Evolutionary conservation across 148 eudicot species (phyloP).

Genomic region (Rhododendron mucronatum): DNA sequence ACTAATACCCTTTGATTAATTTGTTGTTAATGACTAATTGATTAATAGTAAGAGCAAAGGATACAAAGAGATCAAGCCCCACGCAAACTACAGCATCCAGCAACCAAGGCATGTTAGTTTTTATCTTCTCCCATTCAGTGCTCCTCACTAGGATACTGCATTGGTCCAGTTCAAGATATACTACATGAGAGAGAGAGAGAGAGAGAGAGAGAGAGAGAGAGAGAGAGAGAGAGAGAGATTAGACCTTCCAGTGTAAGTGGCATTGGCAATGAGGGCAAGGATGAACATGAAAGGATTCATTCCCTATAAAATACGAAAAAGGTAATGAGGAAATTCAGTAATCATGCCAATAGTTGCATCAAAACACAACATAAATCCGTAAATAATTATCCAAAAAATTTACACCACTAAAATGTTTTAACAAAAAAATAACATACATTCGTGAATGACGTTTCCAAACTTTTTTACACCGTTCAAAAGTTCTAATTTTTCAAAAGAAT

Average conservation of each 20-base stretch:
- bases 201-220: background rate
- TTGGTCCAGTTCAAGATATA: no score
- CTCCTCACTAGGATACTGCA: slow-evolving; percentile 49
- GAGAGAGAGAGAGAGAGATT: background rate
- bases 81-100: slow-evolving; percentile 54
- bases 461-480: no score
- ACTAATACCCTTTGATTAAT: background rate
- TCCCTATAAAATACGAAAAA: slow-evolving; percentile 24
- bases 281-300: slow-evolving; percentile 56
- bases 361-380: no score
- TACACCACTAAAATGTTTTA: no score
- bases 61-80: slow-evolving; percentile 53
- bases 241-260: slow-evolving; percentile 48
- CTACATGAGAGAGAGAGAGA: background rate
- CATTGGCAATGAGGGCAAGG: slow-evolving; percentile 49
- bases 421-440: no score
- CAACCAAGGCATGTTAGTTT: slow-evolving; percentile 57
- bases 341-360: no score
- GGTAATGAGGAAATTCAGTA: no score
- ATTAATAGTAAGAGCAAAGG: slow-evolving; percentile 21
- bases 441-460: no score
- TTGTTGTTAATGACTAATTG: background rate
- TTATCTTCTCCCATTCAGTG: slow-evolving; percentile 37
- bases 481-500: no score
- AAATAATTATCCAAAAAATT: no score